These are phyloP conservation scores for Jaapia argillacea DNA, from an alignment of 768 basidiomycete species.

Conservation along the genomic window DNA sequence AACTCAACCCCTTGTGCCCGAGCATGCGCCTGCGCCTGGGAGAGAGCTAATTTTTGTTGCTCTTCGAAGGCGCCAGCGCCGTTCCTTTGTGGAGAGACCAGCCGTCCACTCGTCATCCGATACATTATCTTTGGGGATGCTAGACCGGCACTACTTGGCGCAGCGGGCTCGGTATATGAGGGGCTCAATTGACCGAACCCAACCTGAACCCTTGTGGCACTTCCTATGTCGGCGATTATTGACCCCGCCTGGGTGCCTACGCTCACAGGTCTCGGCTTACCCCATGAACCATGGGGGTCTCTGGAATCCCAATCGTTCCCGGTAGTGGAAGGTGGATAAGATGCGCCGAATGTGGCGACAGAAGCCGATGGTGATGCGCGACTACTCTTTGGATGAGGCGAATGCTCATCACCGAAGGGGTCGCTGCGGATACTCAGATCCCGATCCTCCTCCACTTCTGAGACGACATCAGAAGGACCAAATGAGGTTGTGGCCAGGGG, in stretches of 20 bases:
- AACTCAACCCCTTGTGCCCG: constrained; percentile 22
- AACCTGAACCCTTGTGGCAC: constrained; percentile 60
- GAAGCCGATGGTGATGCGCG: constrained; percentile 11
- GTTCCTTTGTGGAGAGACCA: constrained; percentile 39
- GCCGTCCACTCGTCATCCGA: constrained; percentile 53
- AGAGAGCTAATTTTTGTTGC: constrained; percentile 57
- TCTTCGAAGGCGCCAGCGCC: constrained; percentile 37
- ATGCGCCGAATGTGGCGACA: constrained; percentile 31
- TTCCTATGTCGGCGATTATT: constrained; percentile 45
- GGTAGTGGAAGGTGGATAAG: constrained; percentile 18
- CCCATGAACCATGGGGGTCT: constrained; percentile 32
- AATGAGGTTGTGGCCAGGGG: constrained; percentile 66
- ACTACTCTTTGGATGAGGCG: constrained; percentile 13
- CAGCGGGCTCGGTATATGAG: constrained; percentile 9
- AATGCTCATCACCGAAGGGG: constrained; percentile 61
- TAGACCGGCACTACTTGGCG: constrained; percentile 15
- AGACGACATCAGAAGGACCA: constrained; percentile 54
- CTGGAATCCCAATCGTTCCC: constrained; percentile 29
- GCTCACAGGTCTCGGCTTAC: constrained; percentile 46
- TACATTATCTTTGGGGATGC: constrained; percentile 33
- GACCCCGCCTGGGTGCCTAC: constrained; percentile 55
- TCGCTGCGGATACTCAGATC: constrained; percentile 21
- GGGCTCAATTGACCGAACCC: constrained; percentile 28
- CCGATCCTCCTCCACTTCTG: constrained; percentile 30
- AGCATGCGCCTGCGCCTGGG: constrained; percentile 50